Base-by-base conservation (phyloP, 2,329 filamentous ascomycete genomes). In the Claviceps sp. region DNA sequence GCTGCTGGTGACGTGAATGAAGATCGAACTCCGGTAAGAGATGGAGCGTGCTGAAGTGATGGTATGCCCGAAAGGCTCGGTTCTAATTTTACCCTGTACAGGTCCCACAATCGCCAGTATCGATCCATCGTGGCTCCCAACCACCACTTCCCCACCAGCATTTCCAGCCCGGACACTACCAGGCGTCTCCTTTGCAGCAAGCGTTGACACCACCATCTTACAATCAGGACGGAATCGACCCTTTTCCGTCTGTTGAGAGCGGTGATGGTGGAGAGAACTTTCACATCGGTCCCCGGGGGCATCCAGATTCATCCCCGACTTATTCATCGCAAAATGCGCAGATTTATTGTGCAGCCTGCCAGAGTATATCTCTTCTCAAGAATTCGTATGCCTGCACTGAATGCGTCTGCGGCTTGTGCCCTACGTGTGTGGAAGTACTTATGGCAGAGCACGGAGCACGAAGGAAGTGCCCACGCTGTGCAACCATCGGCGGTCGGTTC, bases 381-480 rank as follows among this genome's bases (percentile, higher is more conserved):
- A 86, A 91, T 61, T 93, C 88, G 37, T 96, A 89, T 63, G 91
- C 91, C 22, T 97, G 91, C 66, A 95, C 90, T 1, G 90, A 96
- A 67, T 97, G 93, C 66, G 95, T 97, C 57, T 95, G 88, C 65
- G 91, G 90, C 16, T 78, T 97, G 48, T 97, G 93, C 67, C 81
- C 84, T 57, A 82, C 88, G 54, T 97, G 91, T 62, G 88, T 96
- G 53, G 85, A 89, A 61, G 81, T 87, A 37, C 73, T 91, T 52
- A 82, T 88, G 68, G 79, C 78, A 59, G 85, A 88, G 64, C 84
- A 88, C 64, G 82, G 85, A 49, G 85, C 85, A 13, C 72, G 85
- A 55, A 79, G 84, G 61, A 86, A 86, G 64, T 93, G 87, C 70
- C 86, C 87, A 53, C 77, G 83, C 57, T 93, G 87, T 64, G 84